These are phyloP conservation scores for Cucumis hystrix DNA, from an alignment of 306 rosid species.

Conservation along the genomic window DNA sequence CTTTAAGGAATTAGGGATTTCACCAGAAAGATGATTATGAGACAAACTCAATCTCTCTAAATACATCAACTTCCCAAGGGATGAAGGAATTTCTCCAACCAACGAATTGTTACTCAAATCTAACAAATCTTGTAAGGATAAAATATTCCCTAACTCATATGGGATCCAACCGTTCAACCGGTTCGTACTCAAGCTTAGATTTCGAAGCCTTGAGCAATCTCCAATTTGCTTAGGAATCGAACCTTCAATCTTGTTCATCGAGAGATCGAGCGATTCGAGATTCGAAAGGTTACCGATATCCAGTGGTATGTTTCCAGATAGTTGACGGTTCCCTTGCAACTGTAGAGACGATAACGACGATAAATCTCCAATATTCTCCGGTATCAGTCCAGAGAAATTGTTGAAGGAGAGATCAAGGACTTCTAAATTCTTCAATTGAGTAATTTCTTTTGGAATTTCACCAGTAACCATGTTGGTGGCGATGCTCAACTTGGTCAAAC, in stretches of 20 bases:
- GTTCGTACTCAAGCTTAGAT: slow-evolving; percentile 26
- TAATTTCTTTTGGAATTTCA: slow-evolving; percentile 29
- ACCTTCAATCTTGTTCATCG: slow-evolving; percentile 29
- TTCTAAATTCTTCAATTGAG: slow-evolving; percentile 12
- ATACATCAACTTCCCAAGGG: slow-evolving; percentile 18
- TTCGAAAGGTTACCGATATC: slow-evolving; percentile 29
- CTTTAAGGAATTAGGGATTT: slow-evolving; percentile 19
- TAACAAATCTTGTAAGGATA: slow-evolving; percentile 17
- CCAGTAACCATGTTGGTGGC: slow-evolving; percentile 29
- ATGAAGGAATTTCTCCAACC: slow-evolving; percentile 24
- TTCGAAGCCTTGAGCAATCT: slow-evolving; percentile 17
- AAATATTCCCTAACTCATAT: slow-evolving; percentile 25
- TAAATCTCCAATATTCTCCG: slow-evolving; percentile 21
- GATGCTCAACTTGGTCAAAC: slow-evolving; percentile 16
- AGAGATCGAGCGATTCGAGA: slow-evolving; percentile 25
- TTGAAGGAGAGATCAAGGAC: slow-evolving; percentile 31
- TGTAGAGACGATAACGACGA: slow-evolving; percentile 9
- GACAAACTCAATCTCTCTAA: slow-evolving; percentile 40
- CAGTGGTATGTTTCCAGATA: slow-evolving; percentile 24
- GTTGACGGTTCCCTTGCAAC: slow-evolving; percentile 17
- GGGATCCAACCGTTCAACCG: slow-evolving; percentile 33
- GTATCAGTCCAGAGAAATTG: slow-evolving; percentile 31
- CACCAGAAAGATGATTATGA: slow-evolving; percentile 29
- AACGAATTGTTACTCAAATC: slow-evolving; percentile 41
- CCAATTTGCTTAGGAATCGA: slow-evolving; percentile 29